Base-by-base conservation (phyloP, 2,329 filamentous ascomycete genomes). In the Intubia oerlemansii region DNA sequence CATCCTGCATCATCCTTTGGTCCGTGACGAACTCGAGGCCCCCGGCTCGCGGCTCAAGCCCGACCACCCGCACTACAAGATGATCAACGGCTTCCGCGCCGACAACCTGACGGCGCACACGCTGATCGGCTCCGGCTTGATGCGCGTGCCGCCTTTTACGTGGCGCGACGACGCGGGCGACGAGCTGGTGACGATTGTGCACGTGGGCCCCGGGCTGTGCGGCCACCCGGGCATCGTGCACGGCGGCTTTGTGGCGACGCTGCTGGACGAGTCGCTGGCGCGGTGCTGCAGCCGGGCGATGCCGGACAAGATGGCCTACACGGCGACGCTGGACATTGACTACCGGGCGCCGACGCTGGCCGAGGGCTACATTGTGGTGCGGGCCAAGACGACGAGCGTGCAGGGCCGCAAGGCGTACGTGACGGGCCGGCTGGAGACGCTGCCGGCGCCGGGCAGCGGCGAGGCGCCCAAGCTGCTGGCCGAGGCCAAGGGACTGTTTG, bases 351-450 rank as follows among this genome's bases (percentile, higher is more conserved):
- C 88, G 5, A 74, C 77, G 25, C 68, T 65, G 41, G 81, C 82
- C 5, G 66, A 68, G 14, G 65, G 66, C 35, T 88, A 76, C 44
- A 56, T 90, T 17, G 79, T 91, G 24, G 53, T 98, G 33, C 62
- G 66, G 36, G 84, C 80, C 4, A 66, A 69, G 45, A 92, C 84
- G 13, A 72, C 66, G 8, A 84, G 76, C 54, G 77, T 85, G 2
- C 82, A 95, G 45, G 85, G 88, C 1, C 63, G 88, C 36, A 95
- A 95, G 56, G 85, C 82, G 10, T 93, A 81, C 81, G 81, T 93
- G 1, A 74, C 78, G 52, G 88, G 81, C 2, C 66, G 68, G 40
- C 72, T 95, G 41, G 82, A 92, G 61, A 73, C 79, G 31, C 51
- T 95, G 35, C 65, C 66, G 7, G 33, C 59, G 16, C 56, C 54